Evolutionary conservation across 345 rosid genomes (phyloP).

Genomic region (Corymbia maculata): DNA sequence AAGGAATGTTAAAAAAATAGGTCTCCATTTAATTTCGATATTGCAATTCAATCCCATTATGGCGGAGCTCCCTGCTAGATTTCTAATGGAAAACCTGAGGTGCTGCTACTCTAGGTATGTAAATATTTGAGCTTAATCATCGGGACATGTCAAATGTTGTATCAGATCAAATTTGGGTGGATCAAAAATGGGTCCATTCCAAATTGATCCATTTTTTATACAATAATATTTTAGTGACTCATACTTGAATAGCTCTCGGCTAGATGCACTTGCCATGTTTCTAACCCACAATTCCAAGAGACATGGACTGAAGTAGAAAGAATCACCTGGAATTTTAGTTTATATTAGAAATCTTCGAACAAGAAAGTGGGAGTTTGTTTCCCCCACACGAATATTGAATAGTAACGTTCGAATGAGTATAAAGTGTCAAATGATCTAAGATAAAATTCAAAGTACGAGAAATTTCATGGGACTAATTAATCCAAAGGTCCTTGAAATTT

Average conservation of each 20-base stretch:
- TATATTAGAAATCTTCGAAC: fast-evolving
- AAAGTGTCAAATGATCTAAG: fast-evolving
- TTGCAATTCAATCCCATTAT: background rate
- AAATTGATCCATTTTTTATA: background rate
- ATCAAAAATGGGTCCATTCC: too few relatives aligned
- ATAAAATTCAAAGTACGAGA: fast-evolving
- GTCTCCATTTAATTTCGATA: fast-evolving
- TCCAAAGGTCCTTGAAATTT: too few relatives aligned
- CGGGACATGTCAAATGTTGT: too few relatives aligned
- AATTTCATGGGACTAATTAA: too few relatives aligned
- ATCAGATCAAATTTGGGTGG: too few relatives aligned
- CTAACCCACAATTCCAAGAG: too few relatives aligned
- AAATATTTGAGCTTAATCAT: background rate
- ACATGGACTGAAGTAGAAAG: fast-evolving
- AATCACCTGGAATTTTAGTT: background rate
- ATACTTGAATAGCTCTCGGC: too few relatives aligned
- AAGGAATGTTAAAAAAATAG: background rate
- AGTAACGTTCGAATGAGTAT: background rate
- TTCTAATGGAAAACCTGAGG: background rate
- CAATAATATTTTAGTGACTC: too few relatives aligned
- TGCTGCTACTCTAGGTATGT: background rate
- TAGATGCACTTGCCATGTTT: too few relatives aligned
- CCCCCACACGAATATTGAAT: fast-evolving
- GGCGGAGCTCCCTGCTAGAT: background rate
- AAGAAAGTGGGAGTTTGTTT: background rate